These are phyloP conservation scores for Collybiopsis confluens DNA, from an alignment of 768 basidiomycete genomes.

Conservation along the genomic window DNA sequence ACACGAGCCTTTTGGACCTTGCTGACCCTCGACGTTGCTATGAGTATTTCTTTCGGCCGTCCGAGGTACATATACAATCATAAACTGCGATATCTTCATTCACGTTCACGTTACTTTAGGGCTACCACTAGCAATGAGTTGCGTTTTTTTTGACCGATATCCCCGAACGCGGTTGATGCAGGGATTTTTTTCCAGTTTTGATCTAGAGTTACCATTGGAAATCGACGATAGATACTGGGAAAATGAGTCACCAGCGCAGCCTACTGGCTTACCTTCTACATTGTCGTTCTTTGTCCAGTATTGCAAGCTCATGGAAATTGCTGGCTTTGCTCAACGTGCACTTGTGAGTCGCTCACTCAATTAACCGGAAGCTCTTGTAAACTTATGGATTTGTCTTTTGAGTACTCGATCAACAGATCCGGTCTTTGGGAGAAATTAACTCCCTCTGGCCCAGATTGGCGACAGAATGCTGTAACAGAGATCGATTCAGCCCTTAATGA, in stretches of 20 bases:
- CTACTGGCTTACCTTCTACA: conserved; percentile 44
- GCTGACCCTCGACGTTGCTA: conserved; percentile 29
- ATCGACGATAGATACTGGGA: conserved; percentile 48
- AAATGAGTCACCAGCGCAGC: conserved; percentile 38
- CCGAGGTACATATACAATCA: conserved; percentile 37
- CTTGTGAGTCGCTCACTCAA: conserved; percentile 34
- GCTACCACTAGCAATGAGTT: conserved; percentile 74
- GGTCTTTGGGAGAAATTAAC: conserved; percentile 17
- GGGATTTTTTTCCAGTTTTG: conserved; percentile 47
- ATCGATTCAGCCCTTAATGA: conserved; percentile 57
- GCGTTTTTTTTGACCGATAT: too few relatives aligned
- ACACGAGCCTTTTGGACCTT: conserved; percentile 50
- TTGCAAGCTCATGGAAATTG: conserved; percentile 59
- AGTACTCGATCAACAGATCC: conserved; percentile 11
- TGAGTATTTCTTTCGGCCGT: conserved; percentile 55
- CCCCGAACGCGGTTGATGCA: too few relatives aligned
- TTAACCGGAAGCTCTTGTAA: conserved; percentile 14
- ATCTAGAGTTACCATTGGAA: conserved; percentile 63
- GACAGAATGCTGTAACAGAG: conserved; percentile 52
- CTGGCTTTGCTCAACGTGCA: conserved; percentile 57
- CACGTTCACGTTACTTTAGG: too few relatives aligned
- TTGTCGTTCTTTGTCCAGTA: conserved; percentile 49
- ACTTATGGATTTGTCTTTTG: conserved; percentile 22
- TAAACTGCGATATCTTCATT: too few relatives aligned
- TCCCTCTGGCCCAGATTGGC: conserved; percentile 51